A percentile compares a stretch with the other conserved stretches of the same genome.
phyloP scores from a whole-genome alignment of 75 land plant species.

The Cupressus sempervirens region DNA sequence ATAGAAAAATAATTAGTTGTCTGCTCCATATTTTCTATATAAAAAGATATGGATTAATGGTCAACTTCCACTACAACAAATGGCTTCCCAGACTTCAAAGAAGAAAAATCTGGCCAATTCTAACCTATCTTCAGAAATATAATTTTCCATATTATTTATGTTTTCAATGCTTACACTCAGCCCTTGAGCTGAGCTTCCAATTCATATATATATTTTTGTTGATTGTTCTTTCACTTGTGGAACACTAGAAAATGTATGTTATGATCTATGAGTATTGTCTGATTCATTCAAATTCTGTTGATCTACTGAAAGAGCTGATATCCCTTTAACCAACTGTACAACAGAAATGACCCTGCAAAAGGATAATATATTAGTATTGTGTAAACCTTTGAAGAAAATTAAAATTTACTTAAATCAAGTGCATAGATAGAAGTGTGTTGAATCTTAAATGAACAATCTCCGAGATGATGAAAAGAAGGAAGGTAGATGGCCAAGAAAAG shows the following conservation, averaged over 20 bases:
- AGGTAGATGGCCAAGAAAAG: background rate
- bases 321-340: conserved; percentile 56
- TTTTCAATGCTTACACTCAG: conserved; percentile 61
- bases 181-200: conserved; percentile 50
- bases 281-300: conserved; percentile 50
- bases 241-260: conserved; percentile 53
- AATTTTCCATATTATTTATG: conserved; percentile 9
- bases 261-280: conserved; percentile 52
- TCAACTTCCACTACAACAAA: conserved; percentile 23
- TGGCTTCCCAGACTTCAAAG: conserved; percentile 14
- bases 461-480: background rate
- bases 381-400: background rate
- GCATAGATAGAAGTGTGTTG: background rate
- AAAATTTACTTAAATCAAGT: background rate
- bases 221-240: conserved; percentile 63
- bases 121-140: conserved; percentile 9
- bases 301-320: conserved; percentile 35
- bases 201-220: conserved; percentile 49
- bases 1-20: conserved; percentile 25
- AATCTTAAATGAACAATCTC: background rate
- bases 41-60: conserved; percentile 15
- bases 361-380: background rate
- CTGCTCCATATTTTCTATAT: conserved; percentile 33
- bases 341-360: conserved; percentile 65
- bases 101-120: background rate